Evolutionary conservation across 805 yeast genomes (phyloP).

Genomic region (Pichia cabralensis): DNA sequence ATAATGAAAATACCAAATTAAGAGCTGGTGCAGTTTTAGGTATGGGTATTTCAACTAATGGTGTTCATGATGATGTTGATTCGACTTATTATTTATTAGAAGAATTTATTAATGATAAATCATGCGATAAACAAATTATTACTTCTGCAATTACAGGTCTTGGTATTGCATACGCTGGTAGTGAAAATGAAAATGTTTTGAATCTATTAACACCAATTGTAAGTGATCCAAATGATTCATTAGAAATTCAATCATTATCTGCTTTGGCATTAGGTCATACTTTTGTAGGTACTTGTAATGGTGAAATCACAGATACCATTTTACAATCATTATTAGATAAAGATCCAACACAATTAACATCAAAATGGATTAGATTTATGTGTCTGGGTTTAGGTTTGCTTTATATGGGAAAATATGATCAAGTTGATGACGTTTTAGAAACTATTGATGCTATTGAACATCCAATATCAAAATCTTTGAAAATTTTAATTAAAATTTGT

Average conservation of each 20-base stretch:
- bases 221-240: constrained; percentile 59
- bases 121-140: constrained; percentile 54
- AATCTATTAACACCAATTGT: constrained; percentile 73
- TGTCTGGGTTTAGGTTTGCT: constrained; percentile 86
- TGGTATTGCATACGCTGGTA: constrained; percentile 92
- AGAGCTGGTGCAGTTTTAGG: constrained; percentile 97
- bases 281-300: constrained; percentile 92
- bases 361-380: constrained; percentile 83
- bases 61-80: constrained; percentile 93
- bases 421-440: constrained; percentile 87
- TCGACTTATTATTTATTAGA: constrained; percentile 80
- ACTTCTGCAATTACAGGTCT: constrained; percentile 83
- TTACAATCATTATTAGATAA: constrained; percentile 86
- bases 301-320: constrained; percentile 88
- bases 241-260: constrained; percentile 78
- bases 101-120: constrained; percentile 46
- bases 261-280: constrained; percentile 90
- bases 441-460: constrained; percentile 93
- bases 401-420: constrained; percentile 90
- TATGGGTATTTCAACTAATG: constrained; percentile 84
- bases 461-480: constrained; percentile 82
- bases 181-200: constrained; percentile 75
- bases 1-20: constrained; percentile 75
- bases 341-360: constrained; percentile 61
- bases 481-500: constrained; percentile 82